A percentile compares a stretch with the other conserved stretches of the same genome.
Conservation (phyloP, 441 rosid genomes). For the Euphorbia schlechtendalii region DNA sequence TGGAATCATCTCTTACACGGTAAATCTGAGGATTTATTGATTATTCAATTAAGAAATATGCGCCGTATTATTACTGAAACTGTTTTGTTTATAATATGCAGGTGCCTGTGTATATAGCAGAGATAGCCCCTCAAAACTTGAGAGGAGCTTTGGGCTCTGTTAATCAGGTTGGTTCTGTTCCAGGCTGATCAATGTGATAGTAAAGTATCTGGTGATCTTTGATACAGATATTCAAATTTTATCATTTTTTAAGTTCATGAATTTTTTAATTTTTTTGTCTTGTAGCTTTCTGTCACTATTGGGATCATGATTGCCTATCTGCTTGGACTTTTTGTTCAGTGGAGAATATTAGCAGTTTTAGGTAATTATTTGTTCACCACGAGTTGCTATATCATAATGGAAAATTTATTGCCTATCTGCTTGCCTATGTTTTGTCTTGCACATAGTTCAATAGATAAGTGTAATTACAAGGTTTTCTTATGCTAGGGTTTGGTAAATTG, state of each 20-base stretch:
- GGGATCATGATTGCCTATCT: conserved; percentile 86
- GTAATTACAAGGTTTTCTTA: not conserved
- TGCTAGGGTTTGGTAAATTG: conserved; percentile 6
- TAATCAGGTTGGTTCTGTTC: conserved; percentile 57
- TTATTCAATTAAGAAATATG: conserved; percentile 12
- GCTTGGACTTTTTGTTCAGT: conserved; percentile 65
- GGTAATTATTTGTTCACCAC: conserved; percentile 41
- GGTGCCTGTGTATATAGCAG: conserved; percentile 93
- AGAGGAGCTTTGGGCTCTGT: conserved; percentile 86
- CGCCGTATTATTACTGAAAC: not conserved
- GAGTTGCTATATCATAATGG: too few species aligned
- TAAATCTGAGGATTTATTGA: conserved; percentile 21
- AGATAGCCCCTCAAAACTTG: conserved; percentile 82
- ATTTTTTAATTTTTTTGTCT: conserved; percentile 12
- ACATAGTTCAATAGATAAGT: not conserved
- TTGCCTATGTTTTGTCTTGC: not conserved
- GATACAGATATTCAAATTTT: not conserved
- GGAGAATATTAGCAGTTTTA: conserved; percentile 83
- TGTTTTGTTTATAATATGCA: conserved; percentile 18
- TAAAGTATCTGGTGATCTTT: not conserved
- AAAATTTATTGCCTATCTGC: too few species aligned
- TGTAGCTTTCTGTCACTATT: conserved; percentile 78
- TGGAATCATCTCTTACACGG: conserved; percentile 90
- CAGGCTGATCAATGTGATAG: conserved; percentile 4
- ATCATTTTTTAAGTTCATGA: conserved; percentile 3